Evolutionary conservation across 257 asterid species (phyloP), one percentile per base, ranked within the genome.

Genomic region (Coffea eugenioides): DNA sequence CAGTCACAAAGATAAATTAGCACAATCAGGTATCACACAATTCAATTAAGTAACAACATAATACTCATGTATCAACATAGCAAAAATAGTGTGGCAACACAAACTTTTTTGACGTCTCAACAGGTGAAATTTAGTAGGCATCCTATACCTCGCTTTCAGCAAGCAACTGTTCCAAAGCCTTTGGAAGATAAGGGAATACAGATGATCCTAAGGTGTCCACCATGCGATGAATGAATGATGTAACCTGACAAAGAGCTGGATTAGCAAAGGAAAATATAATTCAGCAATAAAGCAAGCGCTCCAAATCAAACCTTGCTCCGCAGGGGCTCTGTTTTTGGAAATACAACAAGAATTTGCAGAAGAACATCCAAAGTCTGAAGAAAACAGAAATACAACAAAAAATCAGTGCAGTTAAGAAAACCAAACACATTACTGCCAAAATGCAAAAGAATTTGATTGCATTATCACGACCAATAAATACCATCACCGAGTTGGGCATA

Each of bases 151-250:
- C 95, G 77, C 95, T 92, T 81, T 91, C 98, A 15, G 92, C 84
- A 41, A 96, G 93, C 88, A 96, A 88, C 88, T 91, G 97, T 80
- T 90, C 97, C 83, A 96, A 86, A 65, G 97, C 95, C 88, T 91
- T 94, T 0, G 97, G 98, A 77, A 96, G 99, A 85, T 86, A 88
- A 0, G 99, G 97, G 86, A 96, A 96, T 69, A 96, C 93, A 23
- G 94, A 90, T 69, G 88, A 85, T 68, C 99, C 99, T 73, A 96
- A 84, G 62, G 91, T 94, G 75, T 96, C 97, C 86, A 94, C 97
- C 98, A 96, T 96, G 70, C 99, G 97, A 83, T 96, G 98, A 86
- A 96, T 88, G 83, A 92, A 96, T 76, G 99, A 92, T 65, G 92
- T 89, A 83, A 96, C 92, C 99, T 96, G 77, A 59, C 84, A 84